phyloP scores from a whole-genome alignment of 1,284 basidiomycete species.

The Ustilago nuda region DNA sequence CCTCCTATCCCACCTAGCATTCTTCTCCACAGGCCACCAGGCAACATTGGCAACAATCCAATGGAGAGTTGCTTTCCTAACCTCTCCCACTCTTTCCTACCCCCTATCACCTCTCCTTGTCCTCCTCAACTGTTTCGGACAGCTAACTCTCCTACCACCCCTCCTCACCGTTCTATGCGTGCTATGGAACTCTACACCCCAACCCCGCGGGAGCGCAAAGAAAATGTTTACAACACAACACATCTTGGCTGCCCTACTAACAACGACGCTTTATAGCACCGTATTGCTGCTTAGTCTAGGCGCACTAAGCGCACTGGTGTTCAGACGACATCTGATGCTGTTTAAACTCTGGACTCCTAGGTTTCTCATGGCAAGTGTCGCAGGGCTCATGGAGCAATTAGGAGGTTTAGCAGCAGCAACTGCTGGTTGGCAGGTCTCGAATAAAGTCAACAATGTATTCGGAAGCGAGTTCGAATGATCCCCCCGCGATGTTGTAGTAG shows the following conservation, averaged over 20 bases:
- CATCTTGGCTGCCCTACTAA: slow-evolving; percentile 74
- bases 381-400: slow-evolving; percentile 71
- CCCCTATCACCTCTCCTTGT: slow-evolving; percentile 84
- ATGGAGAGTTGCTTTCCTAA: slow-evolving; percentile 90
- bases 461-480: slow-evolving; percentile 42
- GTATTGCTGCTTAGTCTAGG: slow-evolving; percentile 69
- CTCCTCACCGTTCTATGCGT: slow-evolving; percentile 80
- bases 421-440: slow-evolving; percentile 45
- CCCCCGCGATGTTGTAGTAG: background rate
- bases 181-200: slow-evolving; percentile 87
- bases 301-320: slow-evolving; percentile 78
- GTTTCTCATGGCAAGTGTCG: slow-evolving; percentile 81
- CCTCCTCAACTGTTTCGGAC: slow-evolving; percentile 82
- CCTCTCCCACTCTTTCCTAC: slow-evolving; percentile 76
- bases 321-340: slow-evolving; percentile 94
- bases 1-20: slow-evolving; percentile 73
- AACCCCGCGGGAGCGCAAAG: slow-evolving; percentile 24
- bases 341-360: slow-evolving; percentile 98
- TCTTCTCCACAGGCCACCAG: slow-evolving; percentile 93
- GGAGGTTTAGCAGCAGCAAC: slow-evolving; percentile 67
- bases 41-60: slow-evolving; percentile 88
- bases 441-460: slow-evolving; percentile 53
- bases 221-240: slow-evolving; percentile 28
- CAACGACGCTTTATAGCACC: slow-evolving; percentile 79
- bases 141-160: slow-evolving; percentile 76